Evolutionary conservation across 2,329 filamentous ascomycete species (phyloP), one percentile per base, ranked within the genome.

Genomic region (Ascochyta fabae): DNA sequence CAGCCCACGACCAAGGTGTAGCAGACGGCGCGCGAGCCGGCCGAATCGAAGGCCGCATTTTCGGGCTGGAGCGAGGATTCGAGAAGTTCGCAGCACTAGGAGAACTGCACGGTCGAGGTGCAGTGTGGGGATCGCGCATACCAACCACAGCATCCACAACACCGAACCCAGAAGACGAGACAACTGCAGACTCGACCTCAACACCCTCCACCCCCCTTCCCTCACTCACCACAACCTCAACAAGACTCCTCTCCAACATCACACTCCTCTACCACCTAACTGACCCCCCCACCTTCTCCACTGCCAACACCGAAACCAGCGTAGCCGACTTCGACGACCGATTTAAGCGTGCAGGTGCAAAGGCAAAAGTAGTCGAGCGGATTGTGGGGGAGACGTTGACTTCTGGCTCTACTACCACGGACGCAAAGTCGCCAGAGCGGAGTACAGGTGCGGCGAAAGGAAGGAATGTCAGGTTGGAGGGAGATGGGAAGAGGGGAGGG

Each of bases 281-380:
- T 3, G 92, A 96, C 72, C 88, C 88, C 0, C 86, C 87, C 5
- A 94, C 87, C 1, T 77, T 97, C 39, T 87, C 88, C 15, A 93
- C 88, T 19, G 83, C 88, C 56, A 99, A 99, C 71, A 89, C 86
- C 4, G 94, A 98, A 71, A 91, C 96, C 42, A 88, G 89, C 0
- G 92, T 99, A 22, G 89, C 89, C 46, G 93, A 97, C 68, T 93
- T 96, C 69, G 95, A 99, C 68, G 91, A 97, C 72, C 83, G 93
- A 12, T 72, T 96, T 35, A 95, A 93, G 77, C 85, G 91, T 61
- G 94, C 92, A 4, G 85, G 87, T 64, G 89, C 89, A 3, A 97
- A 96, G 73, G 85, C 86, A 1, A 96, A 94, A 76, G 84, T 99
- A 42, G 87, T 98, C 40, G 89, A 95, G 74, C 88, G 88, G 57